Conservation (phyloP, 1,284 basidiomycete genomes). For the Cutaneotrichosporon cavernicola region DNA sequence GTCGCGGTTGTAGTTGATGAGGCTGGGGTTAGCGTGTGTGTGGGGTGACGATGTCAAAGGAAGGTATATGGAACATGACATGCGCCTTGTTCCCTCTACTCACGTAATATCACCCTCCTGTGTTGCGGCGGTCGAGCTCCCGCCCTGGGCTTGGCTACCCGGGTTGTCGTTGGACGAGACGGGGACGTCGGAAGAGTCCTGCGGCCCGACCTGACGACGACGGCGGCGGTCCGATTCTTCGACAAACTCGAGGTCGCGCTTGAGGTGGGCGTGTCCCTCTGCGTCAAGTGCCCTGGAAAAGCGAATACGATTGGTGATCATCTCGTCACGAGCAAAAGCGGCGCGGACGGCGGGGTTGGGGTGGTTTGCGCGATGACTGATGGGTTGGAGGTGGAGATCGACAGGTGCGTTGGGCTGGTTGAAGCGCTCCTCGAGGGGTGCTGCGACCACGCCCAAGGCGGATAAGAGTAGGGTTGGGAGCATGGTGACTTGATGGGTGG, state of each 20-base stretch:
- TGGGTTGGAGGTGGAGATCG: not conserved
- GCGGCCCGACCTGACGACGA: conserved; percentile 3
- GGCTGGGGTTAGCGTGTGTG: conserved; percentile 4
- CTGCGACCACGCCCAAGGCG: not conserved
- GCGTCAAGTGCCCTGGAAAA: conserved; percentile 32
- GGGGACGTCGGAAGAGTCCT: not conserved
- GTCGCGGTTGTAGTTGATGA: conserved; percentile 20
- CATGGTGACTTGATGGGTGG: not conserved
- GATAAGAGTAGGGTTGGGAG: not conserved
- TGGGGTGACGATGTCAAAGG: not conserved
- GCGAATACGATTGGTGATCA: conserved; percentile 32
- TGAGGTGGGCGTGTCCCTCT: conserved; percentile 22
- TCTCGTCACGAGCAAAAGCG: conserved; percentile 37
- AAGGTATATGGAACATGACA: not conserved
- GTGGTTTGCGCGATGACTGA: conserved; percentile 29
- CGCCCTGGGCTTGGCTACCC: not conserved
- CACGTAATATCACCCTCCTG: not conserved
- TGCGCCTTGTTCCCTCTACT: not conserved
- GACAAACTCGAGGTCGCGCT: conserved; percentile 24
- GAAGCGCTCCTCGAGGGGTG: conserved; percentile 7
- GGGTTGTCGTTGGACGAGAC: not conserved
- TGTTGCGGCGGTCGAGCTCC: not conserved
- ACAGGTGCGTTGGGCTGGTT: conserved; percentile 3
- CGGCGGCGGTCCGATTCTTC: not conserved
- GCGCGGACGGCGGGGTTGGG: conserved; percentile 33